Conservation (phyloP, 768 basidiomycete species). For the Clavulina sp. region DNA sequence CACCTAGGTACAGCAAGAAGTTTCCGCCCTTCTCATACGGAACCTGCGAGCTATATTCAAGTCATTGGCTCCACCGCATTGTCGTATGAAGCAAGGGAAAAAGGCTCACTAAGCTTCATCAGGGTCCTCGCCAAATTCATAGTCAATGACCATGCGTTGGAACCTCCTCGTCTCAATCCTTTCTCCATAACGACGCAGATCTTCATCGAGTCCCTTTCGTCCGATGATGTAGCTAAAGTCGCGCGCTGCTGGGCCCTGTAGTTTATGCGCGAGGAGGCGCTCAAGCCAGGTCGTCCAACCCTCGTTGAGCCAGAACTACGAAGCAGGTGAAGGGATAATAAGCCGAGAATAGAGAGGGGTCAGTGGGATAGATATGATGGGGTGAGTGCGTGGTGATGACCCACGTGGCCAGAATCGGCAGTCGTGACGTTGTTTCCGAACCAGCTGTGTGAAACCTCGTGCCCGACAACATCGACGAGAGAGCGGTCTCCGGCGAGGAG, state of each 20-base stretch:
- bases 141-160: conserved; percentile 61
- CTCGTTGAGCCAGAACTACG: conserved; percentile 79
- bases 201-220: conserved; percentile 46
- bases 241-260: conserved; percentile 58
- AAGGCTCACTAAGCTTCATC: conserved; percentile 15
- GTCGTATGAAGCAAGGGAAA: too few species aligned
- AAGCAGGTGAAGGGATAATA: conserved; percentile 10
- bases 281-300: conserved; percentile 90
- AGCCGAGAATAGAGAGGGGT: neutral
- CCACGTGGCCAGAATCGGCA: conserved; percentile 29
- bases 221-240: conserved; percentile 70
- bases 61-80: too few species aligned
- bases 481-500: conserved; percentile 73
- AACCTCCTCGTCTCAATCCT: conserved; percentile 46
- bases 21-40: conserved; percentile 86
- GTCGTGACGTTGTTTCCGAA: conserved; percentile 76
- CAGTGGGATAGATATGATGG: too few species aligned
- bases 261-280: conserved; percentile 47
- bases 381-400: neutral
- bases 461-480: conserved; percentile 69
- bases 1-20: conserved; percentile 68
- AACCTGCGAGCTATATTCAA: too few species aligned
- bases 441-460: conserved; percentile 70
- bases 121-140: conserved; percentile 24
- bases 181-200: conserved; percentile 48